Evolutionary conservation across 495 filamentous ascomycete species (phyloP).

Genomic region (Pyrenopolyporus hunteri): DNA sequence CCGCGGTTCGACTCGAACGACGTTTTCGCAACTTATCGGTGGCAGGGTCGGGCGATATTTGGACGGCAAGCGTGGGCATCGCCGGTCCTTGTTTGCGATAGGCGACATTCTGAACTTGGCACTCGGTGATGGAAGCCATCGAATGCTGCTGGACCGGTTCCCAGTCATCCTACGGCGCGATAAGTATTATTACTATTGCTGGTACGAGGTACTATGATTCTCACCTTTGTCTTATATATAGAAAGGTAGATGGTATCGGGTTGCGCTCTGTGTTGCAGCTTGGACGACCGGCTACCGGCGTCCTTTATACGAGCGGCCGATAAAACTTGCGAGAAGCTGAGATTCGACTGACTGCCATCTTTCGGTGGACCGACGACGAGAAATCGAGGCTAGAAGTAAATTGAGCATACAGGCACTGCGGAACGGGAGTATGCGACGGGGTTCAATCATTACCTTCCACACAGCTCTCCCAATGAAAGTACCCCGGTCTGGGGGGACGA

Average conservation of each 20-base stretch:
- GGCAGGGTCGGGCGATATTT: slow-evolving; percentile 56
- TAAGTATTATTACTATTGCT: slow-evolving; percentile 27
- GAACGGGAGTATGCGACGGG: slow-evolving; percentile 1
- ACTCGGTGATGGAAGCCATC: slow-evolving; percentile 55
- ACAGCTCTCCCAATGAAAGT: slow-evolving; percentile 60
- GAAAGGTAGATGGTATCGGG: slow-evolving; percentile 55
- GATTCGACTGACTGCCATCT: slow-evolving; percentile 27
- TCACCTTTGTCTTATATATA: slow-evolving; percentile 61
- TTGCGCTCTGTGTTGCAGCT: slow-evolving; percentile 32
- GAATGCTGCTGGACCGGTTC: slow-evolving; percentile 58
- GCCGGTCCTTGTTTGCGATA: slow-evolving; percentile 60
- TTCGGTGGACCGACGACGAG: slow-evolving; percentile 49
- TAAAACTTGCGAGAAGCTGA: slow-evolving; percentile 37
- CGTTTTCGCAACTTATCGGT: slow-evolving; percentile 61
- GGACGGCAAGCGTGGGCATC: slow-evolving; percentile 57
- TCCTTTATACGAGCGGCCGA: slow-evolving; percentile 41
- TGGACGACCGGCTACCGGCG: slow-evolving; percentile 37
- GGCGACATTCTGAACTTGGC: slow-evolving; percentile 57
- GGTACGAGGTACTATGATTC: slow-evolving; percentile 4
- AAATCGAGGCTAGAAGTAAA: slow-evolving; percentile 50
- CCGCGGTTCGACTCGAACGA: slow-evolving; percentile 61
- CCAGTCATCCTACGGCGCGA: slow-evolving; percentile 50
- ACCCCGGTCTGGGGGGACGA: slow-evolving; percentile 61
- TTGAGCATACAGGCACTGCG: slow-evolving; percentile 1
- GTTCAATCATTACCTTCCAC: slow-evolving; percentile 58